phyloP scores from a whole-genome alignment of 306 rosid species.

The Lotus japonicus region DNA sequence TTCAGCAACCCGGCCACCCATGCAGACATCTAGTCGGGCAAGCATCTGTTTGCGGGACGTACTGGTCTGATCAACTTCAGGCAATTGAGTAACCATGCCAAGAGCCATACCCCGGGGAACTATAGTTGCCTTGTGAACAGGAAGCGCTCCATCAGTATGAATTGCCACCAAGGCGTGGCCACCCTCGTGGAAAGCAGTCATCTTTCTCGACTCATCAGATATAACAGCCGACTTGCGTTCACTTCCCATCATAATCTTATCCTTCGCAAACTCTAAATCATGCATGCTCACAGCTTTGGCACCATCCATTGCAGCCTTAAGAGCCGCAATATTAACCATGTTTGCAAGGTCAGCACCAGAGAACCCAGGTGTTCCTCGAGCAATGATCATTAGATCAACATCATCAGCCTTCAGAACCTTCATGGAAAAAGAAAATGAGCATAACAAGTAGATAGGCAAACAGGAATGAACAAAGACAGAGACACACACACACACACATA shows the following conservation, averaged over 20 bases:
- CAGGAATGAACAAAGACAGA: background rate
- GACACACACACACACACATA: too few relatives aligned
- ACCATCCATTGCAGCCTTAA: conserved; percentile 90
- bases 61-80: conserved; percentile 69
- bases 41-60: conserved; percentile 76
- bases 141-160: conserved; percentile 77
- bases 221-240: conserved; percentile 83
- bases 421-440: background rate
- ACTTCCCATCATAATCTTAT: conserved; percentile 91
- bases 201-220: conserved; percentile 60
- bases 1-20: conserved; percentile 96
- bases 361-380: conserved; percentile 84
- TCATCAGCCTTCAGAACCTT: conserved; percentile 82
- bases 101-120: conserved; percentile 89
- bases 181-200: conserved; percentile 84
- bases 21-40: conserved; percentile 71
- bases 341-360: conserved; percentile 95
- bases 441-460: background rate
- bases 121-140: conserved; percentile 89
- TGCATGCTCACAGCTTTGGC: conserved; percentile 78
- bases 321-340: conserved; percentile 78
- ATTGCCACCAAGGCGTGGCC: conserved; percentile 94
- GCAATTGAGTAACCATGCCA: conserved; percentile 85
- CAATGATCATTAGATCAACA: conserved; percentile 75
- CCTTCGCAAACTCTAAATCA: conserved; percentile 84